phyloP scores from a whole-genome alignment of 768 basidiomycete species.

The Gymnopilus dilepis region DNA sequence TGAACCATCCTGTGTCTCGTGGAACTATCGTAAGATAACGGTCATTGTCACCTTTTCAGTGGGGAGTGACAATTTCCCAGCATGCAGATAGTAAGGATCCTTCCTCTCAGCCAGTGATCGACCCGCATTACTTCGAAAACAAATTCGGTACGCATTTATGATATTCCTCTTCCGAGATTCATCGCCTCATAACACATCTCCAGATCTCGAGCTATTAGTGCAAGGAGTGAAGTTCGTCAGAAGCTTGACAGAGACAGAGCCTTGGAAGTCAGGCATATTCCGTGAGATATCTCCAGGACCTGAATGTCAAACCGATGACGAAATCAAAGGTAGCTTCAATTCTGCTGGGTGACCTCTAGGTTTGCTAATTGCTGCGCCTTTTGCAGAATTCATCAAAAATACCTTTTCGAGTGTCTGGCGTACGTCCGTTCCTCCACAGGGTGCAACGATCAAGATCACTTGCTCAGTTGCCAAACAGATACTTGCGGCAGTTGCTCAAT shows the following conservation, averaged over 20 bases:
- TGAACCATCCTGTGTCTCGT: conserved; percentile 52
- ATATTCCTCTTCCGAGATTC: too few relatives aligned
- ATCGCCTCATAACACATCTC: neutral
- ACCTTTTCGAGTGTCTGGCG: conserved; percentile 17
- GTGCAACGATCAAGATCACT: too few relatives aligned
- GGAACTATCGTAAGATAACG: conserved; percentile 47
- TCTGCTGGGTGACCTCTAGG: neutral
- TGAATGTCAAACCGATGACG: conserved; percentile 33
- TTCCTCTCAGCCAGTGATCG: conserved; percentile 37
- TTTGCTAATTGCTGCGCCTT: neutral
- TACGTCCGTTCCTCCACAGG: neutral
- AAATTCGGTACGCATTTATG: conserved; percentile 40
- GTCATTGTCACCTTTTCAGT: neutral
- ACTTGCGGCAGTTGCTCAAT: conserved; percentile 55
- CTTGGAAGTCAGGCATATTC: conserved; percentile 25
- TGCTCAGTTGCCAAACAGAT: too few relatives aligned
- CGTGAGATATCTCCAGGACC: conserved; percentile 40
- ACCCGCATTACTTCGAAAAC: conserved; percentile 47
- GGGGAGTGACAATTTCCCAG: conserved; percentile 1
- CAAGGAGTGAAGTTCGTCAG: conserved; percentile 39
- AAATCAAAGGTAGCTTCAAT: conserved; percentile 23
- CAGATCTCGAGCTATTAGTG: conserved; percentile 38
- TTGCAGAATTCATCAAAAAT: conserved; percentile 31
- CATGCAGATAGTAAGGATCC: conserved; percentile 40
- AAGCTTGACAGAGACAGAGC: conserved; percentile 30